These are phyloP conservation scores for Lactuca saligna DNA, from an alignment of 129 eudicot genomes.

Conservation along the genomic window DNA sequence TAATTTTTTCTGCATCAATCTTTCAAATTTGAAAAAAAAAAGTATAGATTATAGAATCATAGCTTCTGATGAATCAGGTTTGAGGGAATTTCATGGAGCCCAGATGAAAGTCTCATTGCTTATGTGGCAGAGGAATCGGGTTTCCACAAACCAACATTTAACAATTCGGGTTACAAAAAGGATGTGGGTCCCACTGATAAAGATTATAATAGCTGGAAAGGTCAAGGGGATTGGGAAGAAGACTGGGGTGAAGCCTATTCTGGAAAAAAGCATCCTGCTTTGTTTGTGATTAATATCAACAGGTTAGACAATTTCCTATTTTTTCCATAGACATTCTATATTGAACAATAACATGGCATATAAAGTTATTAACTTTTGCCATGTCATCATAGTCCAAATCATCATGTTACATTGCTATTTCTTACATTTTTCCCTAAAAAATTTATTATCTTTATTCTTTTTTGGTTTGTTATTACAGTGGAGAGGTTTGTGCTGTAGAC, in stretches of 20 bases:
- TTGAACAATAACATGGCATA: too few species aligned
- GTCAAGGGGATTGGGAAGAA: constrained; percentile 93
- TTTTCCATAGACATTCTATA: neutral
- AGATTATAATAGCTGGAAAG: constrained; percentile 89
- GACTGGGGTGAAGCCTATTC: constrained; percentile 98
- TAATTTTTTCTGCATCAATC: constrained; percentile 25
- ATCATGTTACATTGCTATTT: too few species aligned
- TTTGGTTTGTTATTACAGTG: constrained; percentile 6
- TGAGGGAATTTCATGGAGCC: constrained; percentile 95
- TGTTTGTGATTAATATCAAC: constrained; percentile 62
- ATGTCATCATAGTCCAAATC: too few species aligned
- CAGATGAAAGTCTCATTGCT: constrained; percentile 83
- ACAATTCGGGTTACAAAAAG: constrained; percentile 58
- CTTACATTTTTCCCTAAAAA: neutral
- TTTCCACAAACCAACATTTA: constrained; percentile 67
- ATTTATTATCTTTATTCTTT: neutral
- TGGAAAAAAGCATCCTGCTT: constrained; percentile 86
- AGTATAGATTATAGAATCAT: neutral
- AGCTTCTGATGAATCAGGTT: constrained; percentile 54
- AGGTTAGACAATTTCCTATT: constrained; percentile 45
- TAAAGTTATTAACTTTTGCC: too few species aligned
- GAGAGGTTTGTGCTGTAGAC: neutral
- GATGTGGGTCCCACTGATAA: constrained; percentile 53
- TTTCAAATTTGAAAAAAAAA: neutral
- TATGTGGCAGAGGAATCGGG: constrained; percentile 94